Conservation (phyloP, 306 rosid species). For the Coriaria nepalensis region DNA sequence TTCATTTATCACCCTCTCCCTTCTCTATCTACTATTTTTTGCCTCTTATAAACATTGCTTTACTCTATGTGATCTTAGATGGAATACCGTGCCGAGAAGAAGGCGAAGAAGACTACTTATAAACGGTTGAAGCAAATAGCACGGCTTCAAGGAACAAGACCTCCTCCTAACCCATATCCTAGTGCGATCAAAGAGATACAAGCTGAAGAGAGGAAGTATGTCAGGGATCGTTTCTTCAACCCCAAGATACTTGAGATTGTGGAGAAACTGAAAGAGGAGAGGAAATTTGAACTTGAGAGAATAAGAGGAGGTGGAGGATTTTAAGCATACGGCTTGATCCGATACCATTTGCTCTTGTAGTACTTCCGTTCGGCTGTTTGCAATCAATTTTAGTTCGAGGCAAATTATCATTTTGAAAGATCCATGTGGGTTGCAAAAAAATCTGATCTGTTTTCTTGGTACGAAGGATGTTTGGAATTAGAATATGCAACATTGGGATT, state of each 20-base stretch:
- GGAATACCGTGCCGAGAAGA: conserved; percentile 65
- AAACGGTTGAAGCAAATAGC: conserved; percentile 51
- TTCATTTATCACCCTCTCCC: neutral
- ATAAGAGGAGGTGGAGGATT: conserved; percentile 13
- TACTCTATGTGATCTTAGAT: conserved; percentile 30
- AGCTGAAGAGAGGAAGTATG: conserved; percentile 64
- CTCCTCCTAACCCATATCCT: conserved; percentile 81
- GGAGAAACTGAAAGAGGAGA: conserved; percentile 35
- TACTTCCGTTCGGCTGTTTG: no score
- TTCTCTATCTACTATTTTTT: neutral
- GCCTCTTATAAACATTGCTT: neutral
- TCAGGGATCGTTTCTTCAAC: conserved; percentile 56
- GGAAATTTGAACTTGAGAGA: conserved; percentile 28
- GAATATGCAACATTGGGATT: no score
- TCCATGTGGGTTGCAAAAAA: no score
- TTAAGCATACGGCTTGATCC: no score
- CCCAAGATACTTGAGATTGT: conserved; percentile 44
- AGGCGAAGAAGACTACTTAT: conserved; percentile 65
- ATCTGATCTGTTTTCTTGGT: no score
- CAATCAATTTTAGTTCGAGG: no score
- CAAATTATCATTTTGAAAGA: no score
- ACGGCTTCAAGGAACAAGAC: conserved; percentile 61
- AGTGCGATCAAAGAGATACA: conserved; percentile 58
- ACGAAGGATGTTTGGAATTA: no score
- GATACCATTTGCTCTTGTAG: no score